Conservation (phyloP, 805 yeast genomes). For the Wickerhamiella allomyrinae region DNA sequence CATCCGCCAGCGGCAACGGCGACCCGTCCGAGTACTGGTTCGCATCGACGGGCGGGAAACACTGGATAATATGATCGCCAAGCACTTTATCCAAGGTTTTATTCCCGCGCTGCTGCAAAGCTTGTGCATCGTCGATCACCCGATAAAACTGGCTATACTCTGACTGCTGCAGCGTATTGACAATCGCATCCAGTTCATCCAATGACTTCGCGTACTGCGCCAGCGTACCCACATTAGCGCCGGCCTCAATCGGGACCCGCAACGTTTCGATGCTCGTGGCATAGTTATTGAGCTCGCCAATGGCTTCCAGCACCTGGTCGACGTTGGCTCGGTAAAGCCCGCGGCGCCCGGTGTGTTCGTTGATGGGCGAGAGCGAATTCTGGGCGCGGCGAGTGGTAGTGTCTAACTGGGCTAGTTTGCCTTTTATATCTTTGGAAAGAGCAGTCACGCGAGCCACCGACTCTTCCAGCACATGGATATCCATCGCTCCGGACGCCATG, state of each 20-base stretch:
- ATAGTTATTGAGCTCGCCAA: slow-evolving; percentile 23
- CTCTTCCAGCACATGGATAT: slow-evolving; percentile 67
- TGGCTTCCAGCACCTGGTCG: slow-evolving; percentile 17
- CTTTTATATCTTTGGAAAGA: slow-evolving; percentile 40
- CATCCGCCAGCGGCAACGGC: slow-evolving; percentile 18
- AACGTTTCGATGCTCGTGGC: slow-evolving; percentile 27
- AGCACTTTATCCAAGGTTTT: slow-evolving; percentile 38
- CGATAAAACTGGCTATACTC: slow-evolving; percentile 37
- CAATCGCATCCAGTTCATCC: slow-evolving; percentile 4
- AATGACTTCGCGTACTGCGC: slow-evolving; percentile 16
- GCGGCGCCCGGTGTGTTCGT: slow-evolving; percentile 43
- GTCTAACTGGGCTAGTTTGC: slow-evolving; percentile 41
- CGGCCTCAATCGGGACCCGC: slow-evolving; percentile 2
- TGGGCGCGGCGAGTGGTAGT: slow-evolving; percentile 42
- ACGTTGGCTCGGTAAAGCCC: slow-evolving; percentile 14
- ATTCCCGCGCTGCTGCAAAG: slow-evolving; percentile 44
- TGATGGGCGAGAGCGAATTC: slow-evolving; percentile 54
- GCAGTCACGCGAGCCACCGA: slow-evolving; percentile 45
- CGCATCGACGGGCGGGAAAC: neutral
- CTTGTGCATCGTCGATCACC: slow-evolving; percentile 44
- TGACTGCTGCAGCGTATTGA: slow-evolving; percentile 3
- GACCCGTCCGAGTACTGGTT: neutral
- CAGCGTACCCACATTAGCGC: slow-evolving; percentile 19
- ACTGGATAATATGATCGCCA: slow-evolving; percentile 7
- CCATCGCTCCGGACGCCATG: slow-evolving; percentile 21